These are phyloP conservation scores for Cardamine occulta DNA, from an alignment of 345 rosid species.

Conservation along the genomic window DNA sequence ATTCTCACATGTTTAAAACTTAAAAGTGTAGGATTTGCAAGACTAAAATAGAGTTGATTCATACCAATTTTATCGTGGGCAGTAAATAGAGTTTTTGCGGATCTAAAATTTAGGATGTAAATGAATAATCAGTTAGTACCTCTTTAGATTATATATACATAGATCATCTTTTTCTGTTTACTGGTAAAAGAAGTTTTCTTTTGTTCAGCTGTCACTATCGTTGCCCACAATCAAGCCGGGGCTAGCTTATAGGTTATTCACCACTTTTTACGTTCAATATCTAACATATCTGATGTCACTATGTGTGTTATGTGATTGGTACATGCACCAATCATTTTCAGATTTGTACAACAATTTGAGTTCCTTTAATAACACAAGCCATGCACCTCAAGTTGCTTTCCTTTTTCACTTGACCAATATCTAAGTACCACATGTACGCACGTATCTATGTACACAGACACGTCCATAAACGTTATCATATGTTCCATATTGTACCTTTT, in stretches of 20 bases:
- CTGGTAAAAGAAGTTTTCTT: slow-evolving; percentile 40
- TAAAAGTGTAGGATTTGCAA: neutral
- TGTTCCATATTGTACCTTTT: neutral
- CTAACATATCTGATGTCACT: slow-evolving; percentile 39
- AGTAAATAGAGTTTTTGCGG: neutral
- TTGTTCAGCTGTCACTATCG: slow-evolving; percentile 40
- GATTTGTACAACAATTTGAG: slow-evolving; percentile 30
- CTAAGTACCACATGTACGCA: slow-evolving; percentile 34
- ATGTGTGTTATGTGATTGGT: slow-evolving; percentile 27
- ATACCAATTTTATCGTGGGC: neutral
- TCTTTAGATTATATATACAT: slow-evolving; percentile 3
- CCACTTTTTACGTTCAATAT: slow-evolving; percentile 30
- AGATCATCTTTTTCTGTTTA: slow-evolving; percentile 28
- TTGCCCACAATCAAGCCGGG: slow-evolving; percentile 42
- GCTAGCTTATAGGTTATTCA: slow-evolving; percentile 29
- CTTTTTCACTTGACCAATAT: slow-evolving; percentile 33
- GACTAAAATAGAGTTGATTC: neutral
- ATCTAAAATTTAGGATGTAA: slow-evolving; percentile 8
- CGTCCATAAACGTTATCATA: slow-evolving; percentile 14
- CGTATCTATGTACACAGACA: slow-evolving; percentile 20
- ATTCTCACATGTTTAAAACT: slow-evolving; percentile 13
- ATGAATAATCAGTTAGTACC: neutral
- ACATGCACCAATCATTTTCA: slow-evolving; percentile 46
- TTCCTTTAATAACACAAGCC: slow-evolving; percentile 43
- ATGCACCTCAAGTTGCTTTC: slow-evolving; percentile 45